phyloP scores from a whole-genome alignment of 2,329 filamentous ascomycete species.

The Hawksworthiomyces lignivorus region DNA sequence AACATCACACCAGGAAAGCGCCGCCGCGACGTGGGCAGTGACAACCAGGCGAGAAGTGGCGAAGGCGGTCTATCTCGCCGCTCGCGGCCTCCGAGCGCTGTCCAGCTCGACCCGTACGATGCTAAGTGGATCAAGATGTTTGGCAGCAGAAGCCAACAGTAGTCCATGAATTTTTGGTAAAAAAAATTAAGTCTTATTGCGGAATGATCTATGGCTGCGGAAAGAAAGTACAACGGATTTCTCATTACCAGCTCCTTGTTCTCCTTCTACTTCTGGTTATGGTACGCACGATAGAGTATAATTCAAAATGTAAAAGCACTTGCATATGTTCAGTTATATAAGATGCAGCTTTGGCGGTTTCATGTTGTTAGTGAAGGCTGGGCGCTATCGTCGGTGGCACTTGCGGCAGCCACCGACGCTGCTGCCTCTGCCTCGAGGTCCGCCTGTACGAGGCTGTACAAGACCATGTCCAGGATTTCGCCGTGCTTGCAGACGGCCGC shows the following conservation, averaged over 20 bases:
- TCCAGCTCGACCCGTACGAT: constrained; percentile 39
- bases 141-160: constrained; percentile 19
- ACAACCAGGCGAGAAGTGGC: background rate
- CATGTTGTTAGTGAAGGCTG: too few relatives aligned
- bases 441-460: constrained; percentile 26
- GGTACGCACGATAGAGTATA: too few relatives aligned
- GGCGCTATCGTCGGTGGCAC: too few relatives aligned
- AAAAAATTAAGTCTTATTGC: too few relatives aligned
- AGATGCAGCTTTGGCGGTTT: too few relatives aligned
- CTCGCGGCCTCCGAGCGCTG: constrained; percentile 27
- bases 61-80: background rate
- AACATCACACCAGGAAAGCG: constrained; percentile 26
- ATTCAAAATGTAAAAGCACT: too few relatives aligned
- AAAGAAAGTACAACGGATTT: too few relatives aligned
- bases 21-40: constrained; percentile 11
- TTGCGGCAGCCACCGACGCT: background rate
- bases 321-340: too few relatives aligned
- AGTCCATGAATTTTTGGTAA: too few relatives aligned
- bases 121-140: constrained; percentile 42
- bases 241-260: too few relatives aligned
- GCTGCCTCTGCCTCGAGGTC: constrained; percentile 7
- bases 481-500: constrained; percentile 35
- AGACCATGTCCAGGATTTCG: constrained; percentile 26
- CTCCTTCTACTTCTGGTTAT: too few relatives aligned
- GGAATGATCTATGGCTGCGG: too few relatives aligned